Evolutionary conservation across 176 grass and related monocot genomes (phyloP).

Genomic region (Oryza coarctata): DNA sequence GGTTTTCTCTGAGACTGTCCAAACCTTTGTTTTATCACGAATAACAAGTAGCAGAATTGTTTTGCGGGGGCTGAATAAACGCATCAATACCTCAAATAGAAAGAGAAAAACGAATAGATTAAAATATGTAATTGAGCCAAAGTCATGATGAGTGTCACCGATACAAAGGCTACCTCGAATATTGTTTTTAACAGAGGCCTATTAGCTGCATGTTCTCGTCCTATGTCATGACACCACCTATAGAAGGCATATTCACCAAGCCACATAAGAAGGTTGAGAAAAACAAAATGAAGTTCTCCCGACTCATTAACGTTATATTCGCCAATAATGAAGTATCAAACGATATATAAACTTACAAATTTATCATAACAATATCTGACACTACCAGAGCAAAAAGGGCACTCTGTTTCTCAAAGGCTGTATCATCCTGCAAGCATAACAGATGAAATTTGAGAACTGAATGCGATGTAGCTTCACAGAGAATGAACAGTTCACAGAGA

Average conservation of each 20-base stretch:
- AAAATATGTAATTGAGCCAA: slow-evolving; percentile 9
- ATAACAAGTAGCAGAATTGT: slow-evolving; percentile 73
- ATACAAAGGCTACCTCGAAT: slow-evolving; percentile 56
- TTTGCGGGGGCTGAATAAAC: slow-evolving; percentile 64
- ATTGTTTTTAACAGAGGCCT: slow-evolving; percentile 76
- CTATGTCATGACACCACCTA: slow-evolving; percentile 96
- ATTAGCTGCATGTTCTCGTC: slow-evolving; percentile 76
- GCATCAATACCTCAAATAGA: slow-evolving; percentile 65
- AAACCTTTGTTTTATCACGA: slow-evolving; percentile 89
- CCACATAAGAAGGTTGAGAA: slow-evolving; percentile 4
- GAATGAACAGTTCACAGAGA: background rate
- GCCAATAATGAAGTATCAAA: background rate
- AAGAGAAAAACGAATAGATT: slow-evolving; percentile 2
- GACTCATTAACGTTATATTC: background rate
- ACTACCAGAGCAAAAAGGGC: slow-evolving; percentile 82
- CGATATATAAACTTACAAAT: slow-evolving; percentile 55
- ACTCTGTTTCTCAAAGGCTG: slow-evolving; percentile 83
- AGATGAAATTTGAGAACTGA: background rate
- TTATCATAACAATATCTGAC: slow-evolving; percentile 91
- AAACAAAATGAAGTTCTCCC: background rate
- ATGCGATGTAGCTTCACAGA: background rate
- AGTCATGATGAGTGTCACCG: slow-evolving; percentile 19
- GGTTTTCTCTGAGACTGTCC: slow-evolving; percentile 4
- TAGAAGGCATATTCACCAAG: slow-evolving; percentile 19
- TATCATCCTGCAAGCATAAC: slow-evolving; percentile 61